phyloP scores from a whole-genome alignment of 176 grass and related monocot genomes.

The Eleusine indica region DNA sequence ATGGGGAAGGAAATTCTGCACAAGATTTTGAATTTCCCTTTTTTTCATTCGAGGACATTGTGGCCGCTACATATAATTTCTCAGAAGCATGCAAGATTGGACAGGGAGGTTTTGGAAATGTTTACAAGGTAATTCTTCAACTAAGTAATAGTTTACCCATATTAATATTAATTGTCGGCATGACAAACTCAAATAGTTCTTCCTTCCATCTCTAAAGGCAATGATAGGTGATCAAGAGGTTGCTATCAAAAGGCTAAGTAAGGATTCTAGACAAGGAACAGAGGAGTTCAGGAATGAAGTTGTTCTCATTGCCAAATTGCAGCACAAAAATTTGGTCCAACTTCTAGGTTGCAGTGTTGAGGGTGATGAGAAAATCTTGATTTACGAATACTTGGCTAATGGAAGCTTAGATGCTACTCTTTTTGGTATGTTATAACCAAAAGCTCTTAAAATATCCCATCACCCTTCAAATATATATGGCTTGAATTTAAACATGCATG shows the following conservation, averaged over 20 bases:
- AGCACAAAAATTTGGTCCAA: too few species aligned
- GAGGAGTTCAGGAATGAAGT: constrained; percentile 33
- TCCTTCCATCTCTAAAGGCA: not conserved
- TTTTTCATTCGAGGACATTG: constrained; percentile 28
- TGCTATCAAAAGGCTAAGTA: constrained; percentile 50
- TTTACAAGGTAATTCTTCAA: constrained; percentile 40
- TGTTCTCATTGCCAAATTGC: too few species aligned
- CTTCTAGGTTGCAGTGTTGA: too few species aligned
- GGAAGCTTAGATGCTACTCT: too few species aligned
- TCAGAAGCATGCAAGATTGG: constrained; percentile 22
- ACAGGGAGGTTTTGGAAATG: constrained; percentile 48
- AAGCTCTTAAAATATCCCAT: too few species aligned
- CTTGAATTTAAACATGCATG: too few species aligned
- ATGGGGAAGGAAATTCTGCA: not conserved
- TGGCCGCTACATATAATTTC: constrained; percentile 25
- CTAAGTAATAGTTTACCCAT: not conserved
- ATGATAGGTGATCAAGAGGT: constrained; percentile 20
- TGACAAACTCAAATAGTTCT: not conserved
- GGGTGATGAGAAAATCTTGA: too few species aligned
- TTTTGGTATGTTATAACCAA: too few species aligned
- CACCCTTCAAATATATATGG: too few species aligned
- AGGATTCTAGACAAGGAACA: constrained; percentile 44
- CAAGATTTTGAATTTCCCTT: constrained; percentile 21
- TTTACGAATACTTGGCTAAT: too few species aligned
- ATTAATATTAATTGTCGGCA: not conserved